phyloP scores from a whole-genome alignment of 768 basidiomycete species.

The Baorangia bicolor region DNA sequence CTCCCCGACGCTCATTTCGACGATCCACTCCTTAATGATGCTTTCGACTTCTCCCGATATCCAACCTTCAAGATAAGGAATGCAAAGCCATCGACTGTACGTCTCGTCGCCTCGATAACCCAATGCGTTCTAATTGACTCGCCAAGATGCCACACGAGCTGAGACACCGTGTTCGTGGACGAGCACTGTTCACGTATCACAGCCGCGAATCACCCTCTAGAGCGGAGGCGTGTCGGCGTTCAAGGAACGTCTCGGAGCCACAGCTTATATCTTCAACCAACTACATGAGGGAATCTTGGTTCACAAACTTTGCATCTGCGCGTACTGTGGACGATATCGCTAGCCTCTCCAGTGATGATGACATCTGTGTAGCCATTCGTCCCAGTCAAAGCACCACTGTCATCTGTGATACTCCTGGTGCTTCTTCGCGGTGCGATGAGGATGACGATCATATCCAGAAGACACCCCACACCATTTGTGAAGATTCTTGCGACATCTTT shows the following conservation, averaged over 20 bases:
- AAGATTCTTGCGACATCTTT: not conserved
- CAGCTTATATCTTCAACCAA: conserved; percentile 20
- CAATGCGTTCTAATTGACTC: not conserved
- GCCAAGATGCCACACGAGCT: not conserved
- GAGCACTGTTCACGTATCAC: not conserved
- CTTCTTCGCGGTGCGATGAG: not conserved
- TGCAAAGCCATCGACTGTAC: not conserved
- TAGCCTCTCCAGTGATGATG: not conserved
- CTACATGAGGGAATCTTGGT: conserved; percentile 19
- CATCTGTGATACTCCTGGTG: not conserved
- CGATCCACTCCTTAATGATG: conserved; percentile 19
- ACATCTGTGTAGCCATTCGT: not conserved
- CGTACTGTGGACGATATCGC: conserved; percentile 11
- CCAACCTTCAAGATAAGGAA: conserved; percentile 3
- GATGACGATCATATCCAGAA: not conserved
- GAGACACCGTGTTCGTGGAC: conserved; percentile 3
- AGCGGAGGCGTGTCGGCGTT: not conserved
- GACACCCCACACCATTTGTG: not conserved
- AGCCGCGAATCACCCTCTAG: not conserved
- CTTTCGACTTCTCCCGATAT: conserved; percentile 19
- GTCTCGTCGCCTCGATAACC: not conserved
- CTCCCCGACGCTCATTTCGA: conserved; percentile 22
- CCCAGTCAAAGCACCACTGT: not conserved
- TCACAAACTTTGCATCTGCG: conserved; percentile 6
- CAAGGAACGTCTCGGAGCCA: conserved; percentile 26